phyloP scores from a whole-genome alignment of 2,329 filamentous ascomycete genomes.

The Claviceps pusilla region DNA sequence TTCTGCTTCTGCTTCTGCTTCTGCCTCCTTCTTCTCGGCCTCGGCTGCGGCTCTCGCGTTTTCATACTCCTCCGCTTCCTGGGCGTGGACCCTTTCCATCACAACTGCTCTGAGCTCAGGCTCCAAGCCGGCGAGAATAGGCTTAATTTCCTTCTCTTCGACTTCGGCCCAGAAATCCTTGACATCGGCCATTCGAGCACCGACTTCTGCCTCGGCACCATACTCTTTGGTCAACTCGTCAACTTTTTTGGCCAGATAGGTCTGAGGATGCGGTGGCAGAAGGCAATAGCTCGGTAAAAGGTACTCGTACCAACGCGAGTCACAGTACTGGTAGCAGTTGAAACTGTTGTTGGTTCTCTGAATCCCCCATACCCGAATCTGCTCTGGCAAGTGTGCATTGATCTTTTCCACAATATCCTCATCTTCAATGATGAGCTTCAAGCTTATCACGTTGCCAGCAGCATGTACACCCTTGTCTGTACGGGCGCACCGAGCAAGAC shows the following conservation, averaged over 20 bases:
- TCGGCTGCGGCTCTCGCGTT: constrained; percentile 2
- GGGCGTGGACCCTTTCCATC: constrained; percentile 41
- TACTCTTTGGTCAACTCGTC: constrained; percentile 61
- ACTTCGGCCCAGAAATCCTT: constrained; percentile 68
- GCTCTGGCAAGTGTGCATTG: constrained; percentile 67
- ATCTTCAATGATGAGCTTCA: constrained; percentile 94
- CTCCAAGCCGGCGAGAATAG: constrained; percentile 46
- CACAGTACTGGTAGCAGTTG: constrained; percentile 87
- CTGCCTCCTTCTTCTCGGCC: constrained; percentile 8
- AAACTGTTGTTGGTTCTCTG: constrained; percentile 80
- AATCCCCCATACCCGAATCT: constrained; percentile 93
- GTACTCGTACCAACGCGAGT: constrained; percentile 95
- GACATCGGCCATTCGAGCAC: constrained; percentile 59
- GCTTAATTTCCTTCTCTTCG: constrained; percentile 68
- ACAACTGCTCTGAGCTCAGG: constrained; percentile 49
- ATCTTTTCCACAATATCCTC: constrained; percentile 77
- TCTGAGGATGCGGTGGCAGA: constrained; percentile 78
- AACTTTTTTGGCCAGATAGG: constrained; percentile 71
- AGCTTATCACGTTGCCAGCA: constrained; percentile 82
- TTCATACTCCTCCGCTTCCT: constrained; percentile 15
- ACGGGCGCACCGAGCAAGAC: constrained; percentile 79
- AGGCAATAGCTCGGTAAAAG: constrained; percentile 87
- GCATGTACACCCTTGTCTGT: constrained; percentile 97
- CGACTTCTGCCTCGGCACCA: constrained; percentile 53
- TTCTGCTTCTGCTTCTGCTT: constrained; percentile 7